Conservation (phyloP, 2,329 filamentous ascomycete genomes). For the Arthrobotrys sinensis region DNA sequence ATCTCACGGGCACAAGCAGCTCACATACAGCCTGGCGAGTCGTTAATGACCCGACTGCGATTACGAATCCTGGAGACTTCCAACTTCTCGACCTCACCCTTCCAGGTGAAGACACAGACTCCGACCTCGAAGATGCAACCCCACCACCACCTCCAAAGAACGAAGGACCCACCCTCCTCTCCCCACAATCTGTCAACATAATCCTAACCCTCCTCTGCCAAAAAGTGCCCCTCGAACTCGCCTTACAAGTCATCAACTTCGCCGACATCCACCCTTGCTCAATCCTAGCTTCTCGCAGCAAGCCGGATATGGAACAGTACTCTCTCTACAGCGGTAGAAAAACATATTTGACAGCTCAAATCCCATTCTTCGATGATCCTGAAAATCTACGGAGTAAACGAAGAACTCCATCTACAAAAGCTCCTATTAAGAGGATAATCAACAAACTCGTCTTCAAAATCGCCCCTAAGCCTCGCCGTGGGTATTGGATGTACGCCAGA, state of each 20-base stretch:
- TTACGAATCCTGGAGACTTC: too few relatives aligned
- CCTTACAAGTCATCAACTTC: slow-evolving; percentile 13
- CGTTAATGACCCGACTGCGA: too few relatives aligned
- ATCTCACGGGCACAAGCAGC: too few relatives aligned
- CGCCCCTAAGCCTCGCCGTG: not conserved
- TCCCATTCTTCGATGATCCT: slow-evolving; percentile 32
- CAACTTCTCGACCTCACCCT: too few relatives aligned
- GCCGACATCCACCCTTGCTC: slow-evolving; percentile 18
- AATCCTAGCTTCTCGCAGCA: not conserved
- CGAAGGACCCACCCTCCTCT: not conserved
- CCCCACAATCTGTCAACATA: not conserved
- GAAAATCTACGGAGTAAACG: too few relatives aligned
- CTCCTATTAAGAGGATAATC: not conserved
- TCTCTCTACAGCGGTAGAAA: slow-evolving; percentile 14
- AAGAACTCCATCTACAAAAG: not conserved
- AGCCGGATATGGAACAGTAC: not conserved
- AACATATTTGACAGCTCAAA: slow-evolving; percentile 32
- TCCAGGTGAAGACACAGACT: too few relatives aligned
- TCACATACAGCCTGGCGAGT: too few relatives aligned
- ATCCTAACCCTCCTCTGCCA: slow-evolving; percentile 9
- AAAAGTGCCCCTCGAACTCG: slow-evolving; percentile 27
- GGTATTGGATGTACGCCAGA: not conserved
- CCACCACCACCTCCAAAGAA: not conserved
- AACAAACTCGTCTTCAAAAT: slow-evolving; percentile 27
- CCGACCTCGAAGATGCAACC: too few relatives aligned